Percentiles rank a stretch among this genome's conserved stretches.
These are phyloP conservation scores for Raffaelea ambrosiae DNA, from an alignment of 2,329 filamentous ascomycete species.

Conservation along the genomic window DNA sequence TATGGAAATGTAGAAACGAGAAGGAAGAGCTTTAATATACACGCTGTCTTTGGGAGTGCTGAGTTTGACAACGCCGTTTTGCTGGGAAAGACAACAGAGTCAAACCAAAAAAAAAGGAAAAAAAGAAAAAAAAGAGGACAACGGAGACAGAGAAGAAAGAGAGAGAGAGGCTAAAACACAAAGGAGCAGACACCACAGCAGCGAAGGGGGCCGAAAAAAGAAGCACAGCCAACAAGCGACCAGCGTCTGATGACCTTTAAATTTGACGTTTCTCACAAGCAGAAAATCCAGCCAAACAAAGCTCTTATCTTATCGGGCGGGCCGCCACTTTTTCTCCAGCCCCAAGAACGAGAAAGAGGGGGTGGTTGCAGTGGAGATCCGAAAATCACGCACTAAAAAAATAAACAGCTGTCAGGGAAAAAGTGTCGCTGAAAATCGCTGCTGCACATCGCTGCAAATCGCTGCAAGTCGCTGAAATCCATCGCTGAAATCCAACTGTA, in stretches of 20 bases:
- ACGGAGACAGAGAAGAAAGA: neutral
- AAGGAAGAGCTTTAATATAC: too few relatives aligned
- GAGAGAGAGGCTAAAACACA: neutral
- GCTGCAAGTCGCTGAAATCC: conserved; percentile 10
- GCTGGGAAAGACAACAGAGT: neutral
- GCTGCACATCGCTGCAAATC: neutral
- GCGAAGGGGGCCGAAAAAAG: too few relatives aligned
- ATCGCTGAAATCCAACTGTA: conserved; percentile 7
- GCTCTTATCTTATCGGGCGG: conserved; percentile 22
- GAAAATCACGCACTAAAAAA: conserved; percentile 10
- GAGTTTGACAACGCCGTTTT: too few relatives aligned
- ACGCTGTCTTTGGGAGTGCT: too few relatives aligned
- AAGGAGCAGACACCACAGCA: neutral
- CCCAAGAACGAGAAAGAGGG: neutral
- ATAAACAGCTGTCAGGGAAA: neutral
- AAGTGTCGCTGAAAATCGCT: too few relatives aligned
- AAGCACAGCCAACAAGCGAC: neutral
- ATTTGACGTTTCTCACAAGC: neutral
- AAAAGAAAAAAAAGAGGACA: neutral
- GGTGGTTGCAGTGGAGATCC: conserved; percentile 9
- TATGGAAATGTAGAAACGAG: too few relatives aligned
- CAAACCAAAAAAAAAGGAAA: neutral
- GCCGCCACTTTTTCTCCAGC: too few relatives aligned
- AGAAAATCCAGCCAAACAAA: neutral
- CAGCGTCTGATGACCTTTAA: neutral